Base-by-base conservation (phyloP, 169 alveolate species). In the Plasmodium adleri region DNA sequence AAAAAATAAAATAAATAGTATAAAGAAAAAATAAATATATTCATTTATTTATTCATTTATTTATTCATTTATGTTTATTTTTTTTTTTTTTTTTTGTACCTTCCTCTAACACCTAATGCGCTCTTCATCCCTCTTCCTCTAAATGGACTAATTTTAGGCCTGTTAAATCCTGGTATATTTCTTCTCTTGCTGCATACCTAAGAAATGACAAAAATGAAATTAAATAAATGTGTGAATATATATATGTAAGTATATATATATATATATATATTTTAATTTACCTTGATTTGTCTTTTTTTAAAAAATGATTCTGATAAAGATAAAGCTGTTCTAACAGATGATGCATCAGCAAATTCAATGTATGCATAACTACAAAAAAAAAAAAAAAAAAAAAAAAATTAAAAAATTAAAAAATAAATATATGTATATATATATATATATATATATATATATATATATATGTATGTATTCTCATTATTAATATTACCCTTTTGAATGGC, bases 281-380 rank as follows among this genome's bases (percentile, higher is more conserved):
- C 99, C 88, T 97, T 96, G 66, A 97, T 95, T 64, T 93, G 96
- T 20, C 99, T 88, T 43, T 97, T 98, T 88, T 96, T 96, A 93
- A 97, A 97, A 45, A 96, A 94, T 43, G 98, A 92, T 49, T 97
- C 98, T 24, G 95, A 93, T 43, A 97, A 93, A 87, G 96, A 94
- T 45, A 95, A 76, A 2, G 99, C 98, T 20, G 96, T 95, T 83
- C 94, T 85, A 6, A 96, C 98, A 17, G 97, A 95, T 10, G 94
- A 97, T 52, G 93, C 96, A 52, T 91, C 93, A 9, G 94, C 95
- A 72, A 97, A 97, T 76, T 97, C 99, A 59, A 97, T 96, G 94
- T 97, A 97, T 4, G 99, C 99, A 83, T 95, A 96, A 7, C 98
- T 94, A 91, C 7, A 4, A 59, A 20, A 20, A 32, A 28, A 28